phyloP scores from a whole-genome alignment of 495 filamentous ascomycete species.

The Alectoria sarmentosa region DNA sequence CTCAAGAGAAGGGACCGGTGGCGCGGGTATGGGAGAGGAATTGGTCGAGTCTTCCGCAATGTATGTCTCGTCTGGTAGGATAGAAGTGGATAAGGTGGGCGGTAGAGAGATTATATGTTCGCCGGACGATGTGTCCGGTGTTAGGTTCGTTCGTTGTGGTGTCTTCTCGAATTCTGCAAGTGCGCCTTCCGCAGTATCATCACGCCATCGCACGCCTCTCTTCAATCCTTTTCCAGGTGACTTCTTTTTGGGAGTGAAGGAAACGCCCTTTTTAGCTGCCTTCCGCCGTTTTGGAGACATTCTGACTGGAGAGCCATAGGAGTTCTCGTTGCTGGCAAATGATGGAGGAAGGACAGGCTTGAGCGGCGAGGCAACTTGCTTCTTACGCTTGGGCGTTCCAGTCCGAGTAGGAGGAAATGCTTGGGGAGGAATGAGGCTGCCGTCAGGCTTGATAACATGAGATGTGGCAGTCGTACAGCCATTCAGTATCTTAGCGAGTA shows the following conservation, averaged over 20 bases:
- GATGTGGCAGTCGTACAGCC: constrained; percentile 63
- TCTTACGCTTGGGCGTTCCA: constrained; percentile 71
- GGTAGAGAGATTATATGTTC: constrained; percentile 36
- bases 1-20: constrained; percentile 44
- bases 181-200: constrained; percentile 78
- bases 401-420: constrained; percentile 58
- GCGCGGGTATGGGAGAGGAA: constrained; percentile 49
- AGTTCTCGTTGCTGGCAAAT: constrained; percentile 34
- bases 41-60: constrained; percentile 26
- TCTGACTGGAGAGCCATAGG: constrained; percentile 49
- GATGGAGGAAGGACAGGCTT: constrained; percentile 38
- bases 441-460: constrained; percentile 87
- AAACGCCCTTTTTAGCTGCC: constrained; percentile 66
- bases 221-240: constrained; percentile 51
- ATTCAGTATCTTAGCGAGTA: constrained; percentile 71
- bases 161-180: constrained; percentile 87
- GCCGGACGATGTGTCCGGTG: constrained; percentile 46
- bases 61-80: constrained; percentile 10
- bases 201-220: constrained; percentile 82
- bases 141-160: constrained; percentile 53
- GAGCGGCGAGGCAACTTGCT: constrained; percentile 40
- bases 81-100: constrained; percentile 10
- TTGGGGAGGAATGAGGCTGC: constrained; percentile 56
- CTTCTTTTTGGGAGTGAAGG: constrained; percentile 81
- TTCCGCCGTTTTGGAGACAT: constrained; percentile 77